These are phyloP conservation scores for Pachysandra terminalis DNA, from an alignment of 164 flowering plant species.

Conservation along the genomic window DNA sequence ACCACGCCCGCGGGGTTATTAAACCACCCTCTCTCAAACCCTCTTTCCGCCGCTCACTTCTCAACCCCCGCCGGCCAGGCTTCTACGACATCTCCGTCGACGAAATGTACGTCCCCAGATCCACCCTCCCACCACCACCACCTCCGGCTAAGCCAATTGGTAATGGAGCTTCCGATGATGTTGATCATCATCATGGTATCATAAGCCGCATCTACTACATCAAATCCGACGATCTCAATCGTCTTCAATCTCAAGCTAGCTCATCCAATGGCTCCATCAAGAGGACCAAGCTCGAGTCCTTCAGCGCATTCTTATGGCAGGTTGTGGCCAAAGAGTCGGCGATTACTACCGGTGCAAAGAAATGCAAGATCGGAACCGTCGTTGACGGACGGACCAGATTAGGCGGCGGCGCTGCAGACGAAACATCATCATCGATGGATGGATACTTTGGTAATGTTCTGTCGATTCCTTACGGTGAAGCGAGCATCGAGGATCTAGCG, in stretches of 20 bases:
- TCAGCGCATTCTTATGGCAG: slow-evolving; percentile 48
- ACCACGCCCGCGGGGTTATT: slow-evolving; percentile 23
- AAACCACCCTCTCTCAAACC: slow-evolving; percentile 21
- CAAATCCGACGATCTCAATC: slow-evolving; percentile 15
- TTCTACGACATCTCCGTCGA: slow-evolving; percentile 21
- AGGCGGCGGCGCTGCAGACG: neutral
- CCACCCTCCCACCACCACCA: slow-evolving; percentile 22
- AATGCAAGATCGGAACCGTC: slow-evolving; percentile 40
- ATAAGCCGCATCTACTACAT: slow-evolving; percentile 44
- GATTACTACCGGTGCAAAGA: neutral
- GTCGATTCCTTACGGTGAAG: slow-evolving; percentile 42
- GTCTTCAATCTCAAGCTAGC: slow-evolving; percentile 31
- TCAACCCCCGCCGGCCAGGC: slow-evolving; percentile 37
- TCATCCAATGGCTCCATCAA: neutral
- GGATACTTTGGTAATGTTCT: slow-evolving; percentile 53
- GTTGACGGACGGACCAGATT: slow-evolving; percentile 44
- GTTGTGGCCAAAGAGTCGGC: slow-evolving; percentile 13
- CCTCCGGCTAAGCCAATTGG: no score
- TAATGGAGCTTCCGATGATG: no score
- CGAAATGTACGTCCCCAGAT: slow-evolving; percentile 29
- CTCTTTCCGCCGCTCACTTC: slow-evolving; percentile 35
- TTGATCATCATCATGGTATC: slow-evolving; percentile 11
- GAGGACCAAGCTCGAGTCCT: slow-evolving; percentile 38
- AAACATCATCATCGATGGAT: slow-evolving; percentile 2
- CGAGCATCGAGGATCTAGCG: slow-evolving; percentile 22